phyloP scores from a whole-genome alignment of 192 early-diverging fungal genomes.

The Mortierella claussenii region DNA sequence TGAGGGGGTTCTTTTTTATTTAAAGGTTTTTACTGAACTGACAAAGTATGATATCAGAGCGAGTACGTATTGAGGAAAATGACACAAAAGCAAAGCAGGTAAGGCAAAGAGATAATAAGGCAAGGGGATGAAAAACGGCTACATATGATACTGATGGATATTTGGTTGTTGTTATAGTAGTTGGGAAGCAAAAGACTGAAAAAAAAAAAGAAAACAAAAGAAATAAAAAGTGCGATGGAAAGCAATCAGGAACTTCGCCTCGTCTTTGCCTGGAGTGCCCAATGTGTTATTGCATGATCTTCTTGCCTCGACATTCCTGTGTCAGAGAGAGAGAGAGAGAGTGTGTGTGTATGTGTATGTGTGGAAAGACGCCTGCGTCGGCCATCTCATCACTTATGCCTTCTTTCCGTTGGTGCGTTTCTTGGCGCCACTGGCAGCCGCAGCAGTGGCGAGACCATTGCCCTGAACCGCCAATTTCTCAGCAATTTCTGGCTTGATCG shows the following conservation, averaged over 20 bases:
- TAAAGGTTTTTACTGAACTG: not conserved
- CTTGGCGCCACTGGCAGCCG: not conserved
- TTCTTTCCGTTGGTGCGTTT: constrained; percentile 11
- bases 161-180: too few species aligned
- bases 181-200: not conserved
- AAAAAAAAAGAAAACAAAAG: not conserved
- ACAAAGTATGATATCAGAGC: too few species aligned
- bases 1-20: constrained; percentile 13
- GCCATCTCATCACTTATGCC: constrained; percentile 10
- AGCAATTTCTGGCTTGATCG: not conserved
- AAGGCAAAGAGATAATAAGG: not conserved
- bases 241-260: too few species aligned
- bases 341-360: too few species aligned
- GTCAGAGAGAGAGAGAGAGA: too few species aligned
- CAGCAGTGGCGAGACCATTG: too few species aligned
- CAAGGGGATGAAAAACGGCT: not conserved
- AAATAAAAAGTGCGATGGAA: too few species aligned
- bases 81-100: not conserved
- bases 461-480: constrained; percentile 22
- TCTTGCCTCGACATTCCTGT: too few species aligned
- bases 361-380: too few species aligned
- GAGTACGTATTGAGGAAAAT: constrained; percentile 1
- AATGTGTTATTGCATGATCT: too few species aligned
- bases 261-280: too few species aligned
- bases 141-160: too few species aligned